Evolutionary conservation across 176 grass and related monocot species (phyloP).

Genomic region (Saccharum spontaneum): DNA sequence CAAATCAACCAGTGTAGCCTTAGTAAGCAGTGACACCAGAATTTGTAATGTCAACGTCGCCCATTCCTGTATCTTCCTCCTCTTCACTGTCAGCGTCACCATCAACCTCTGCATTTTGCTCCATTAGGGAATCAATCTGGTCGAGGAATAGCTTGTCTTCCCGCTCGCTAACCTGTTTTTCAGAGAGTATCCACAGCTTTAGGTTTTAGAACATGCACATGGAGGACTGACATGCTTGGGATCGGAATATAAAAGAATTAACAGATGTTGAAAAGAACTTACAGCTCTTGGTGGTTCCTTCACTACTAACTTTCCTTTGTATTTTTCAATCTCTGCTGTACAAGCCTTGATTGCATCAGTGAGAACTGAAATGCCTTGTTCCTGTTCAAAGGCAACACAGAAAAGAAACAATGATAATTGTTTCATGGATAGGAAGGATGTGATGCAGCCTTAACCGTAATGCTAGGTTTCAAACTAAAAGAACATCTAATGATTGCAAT

Average conservation of each 20-base stretch:
- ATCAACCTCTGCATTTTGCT: conserved; percentile 79
- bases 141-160: conserved; percentile 88
- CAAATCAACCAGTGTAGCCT: conserved; percentile 8
- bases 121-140: conserved; percentile 72
- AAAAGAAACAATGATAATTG: not conserved
- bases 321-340: conserved; percentile 64
- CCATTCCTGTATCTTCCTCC: conserved; percentile 99
- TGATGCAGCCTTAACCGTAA: not conserved
- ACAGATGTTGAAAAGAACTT: conserved; percentile 39
- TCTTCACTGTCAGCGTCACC: conserved; percentile 85
- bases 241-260: not conserved
- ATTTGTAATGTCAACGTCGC: conserved; percentile 53
- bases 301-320: conserved; percentile 79
- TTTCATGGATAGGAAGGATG: not conserved
- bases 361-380: conserved; percentile 80
- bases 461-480: not conserved
- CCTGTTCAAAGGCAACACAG: conserved; percentile 40
- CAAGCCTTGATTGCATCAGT: conserved; percentile 78
- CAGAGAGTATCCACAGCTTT: not conserved
- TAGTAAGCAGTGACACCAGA: conserved; percentile 51
- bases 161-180: conserved; percentile 81
- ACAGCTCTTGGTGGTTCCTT: conserved; percentile 97
- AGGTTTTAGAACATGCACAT: not conserved
- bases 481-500: not conserved
- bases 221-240: not conserved